These are phyloP conservation scores for Arachis hypogaea DNA, from an alignment of 306 rosid species.

Conservation along the genomic window DNA sequence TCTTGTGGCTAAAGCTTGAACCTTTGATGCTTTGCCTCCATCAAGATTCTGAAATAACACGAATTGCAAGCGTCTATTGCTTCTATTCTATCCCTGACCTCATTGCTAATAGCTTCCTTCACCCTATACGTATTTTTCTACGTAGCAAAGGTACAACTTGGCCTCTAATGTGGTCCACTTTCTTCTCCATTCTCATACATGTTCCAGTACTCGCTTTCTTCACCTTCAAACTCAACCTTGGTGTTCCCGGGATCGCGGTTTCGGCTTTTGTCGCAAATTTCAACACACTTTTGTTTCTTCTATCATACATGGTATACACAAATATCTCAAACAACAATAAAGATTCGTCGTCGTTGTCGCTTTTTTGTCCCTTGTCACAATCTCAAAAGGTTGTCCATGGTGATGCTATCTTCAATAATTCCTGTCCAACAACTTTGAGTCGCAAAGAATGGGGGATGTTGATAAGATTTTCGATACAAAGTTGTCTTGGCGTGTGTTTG, in stretches of 20 bases:
- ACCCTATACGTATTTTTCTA: constrained; percentile 71
- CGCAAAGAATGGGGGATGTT: constrained; percentile 63
- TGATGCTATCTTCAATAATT: too few species aligned
- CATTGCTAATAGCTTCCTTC: constrained; percentile 67
- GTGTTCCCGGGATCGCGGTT: constrained; percentile 72
- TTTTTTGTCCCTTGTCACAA: constrained; percentile 22
- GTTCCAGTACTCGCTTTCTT: constrained; percentile 60
- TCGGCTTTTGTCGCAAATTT: constrained; percentile 68
- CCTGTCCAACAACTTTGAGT: too few species aligned
- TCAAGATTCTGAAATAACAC: constrained; percentile 64
- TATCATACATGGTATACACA: constrained; percentile 49
- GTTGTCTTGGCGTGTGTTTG: constrained; percentile 79
- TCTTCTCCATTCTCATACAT: constrained; percentile 60
- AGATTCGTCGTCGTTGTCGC: neutral
- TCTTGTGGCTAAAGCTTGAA: constrained; percentile 74
- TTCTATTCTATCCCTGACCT: constrained; percentile 79
- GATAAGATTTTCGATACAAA: constrained; percentile 57
- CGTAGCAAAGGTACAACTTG: constrained; percentile 73
- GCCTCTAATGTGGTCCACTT: constrained; percentile 75
- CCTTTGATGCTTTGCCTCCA: constrained; percentile 65
- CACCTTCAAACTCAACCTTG: constrained; percentile 71
- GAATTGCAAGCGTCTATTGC: constrained; percentile 69
- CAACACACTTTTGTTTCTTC: constrained; percentile 62
- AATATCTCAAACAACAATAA: constrained; percentile 22
- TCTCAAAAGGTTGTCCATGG: neutral